Conservation (phyloP, 176 grass and related monocot genomes). For the Pontederia paniculata region DNA sequence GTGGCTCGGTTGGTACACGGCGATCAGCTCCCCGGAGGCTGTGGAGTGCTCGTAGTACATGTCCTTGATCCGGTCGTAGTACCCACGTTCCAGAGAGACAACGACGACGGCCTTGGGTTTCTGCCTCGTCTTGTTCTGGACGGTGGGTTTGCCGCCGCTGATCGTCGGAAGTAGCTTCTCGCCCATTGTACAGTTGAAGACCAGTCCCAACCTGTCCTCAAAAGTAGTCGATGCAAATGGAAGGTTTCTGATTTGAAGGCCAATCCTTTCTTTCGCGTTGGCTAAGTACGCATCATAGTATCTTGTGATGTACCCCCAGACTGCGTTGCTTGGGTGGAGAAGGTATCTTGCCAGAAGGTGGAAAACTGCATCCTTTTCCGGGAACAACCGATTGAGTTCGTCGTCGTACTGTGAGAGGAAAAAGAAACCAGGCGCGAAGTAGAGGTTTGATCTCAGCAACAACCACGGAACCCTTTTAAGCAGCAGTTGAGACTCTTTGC, state of each 20-base stretch:
- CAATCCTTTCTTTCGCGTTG: background rate
- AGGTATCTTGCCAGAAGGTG: conserved; percentile 52
- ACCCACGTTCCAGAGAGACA: conserved; percentile 35
- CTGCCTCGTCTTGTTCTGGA: background rate
- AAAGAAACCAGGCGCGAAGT: conserved; percentile 37
- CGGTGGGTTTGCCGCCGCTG: background rate
- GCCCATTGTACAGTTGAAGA: background rate
- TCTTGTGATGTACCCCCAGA: conserved; percentile 21
- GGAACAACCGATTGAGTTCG: conserved; percentile 38
- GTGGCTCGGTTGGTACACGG: conserved; percentile 57
- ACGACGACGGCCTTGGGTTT: conserved; percentile 36
- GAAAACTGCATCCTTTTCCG: conserved; percentile 41
- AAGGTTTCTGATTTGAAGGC: background rate
- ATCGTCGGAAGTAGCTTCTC: conserved; percentile 19
- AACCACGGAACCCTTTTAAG: conserved; percentile 31
- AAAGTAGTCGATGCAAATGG: background rate
- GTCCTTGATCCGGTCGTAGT: conserved; percentile 36
- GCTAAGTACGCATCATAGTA: conserved; percentile 3
- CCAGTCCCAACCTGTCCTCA: background rate
- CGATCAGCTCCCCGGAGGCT: conserved; percentile 16
- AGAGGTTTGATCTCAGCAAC: conserved; percentile 34
- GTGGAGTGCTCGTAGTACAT: conserved; percentile 24
- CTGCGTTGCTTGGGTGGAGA: conserved; percentile 47
- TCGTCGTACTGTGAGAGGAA: conserved; percentile 20
- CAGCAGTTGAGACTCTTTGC: conserved; percentile 33